phyloP scores from a whole-genome alignment of 108 stramenopile genomes.

The Parietichytrium sp. region DNA sequence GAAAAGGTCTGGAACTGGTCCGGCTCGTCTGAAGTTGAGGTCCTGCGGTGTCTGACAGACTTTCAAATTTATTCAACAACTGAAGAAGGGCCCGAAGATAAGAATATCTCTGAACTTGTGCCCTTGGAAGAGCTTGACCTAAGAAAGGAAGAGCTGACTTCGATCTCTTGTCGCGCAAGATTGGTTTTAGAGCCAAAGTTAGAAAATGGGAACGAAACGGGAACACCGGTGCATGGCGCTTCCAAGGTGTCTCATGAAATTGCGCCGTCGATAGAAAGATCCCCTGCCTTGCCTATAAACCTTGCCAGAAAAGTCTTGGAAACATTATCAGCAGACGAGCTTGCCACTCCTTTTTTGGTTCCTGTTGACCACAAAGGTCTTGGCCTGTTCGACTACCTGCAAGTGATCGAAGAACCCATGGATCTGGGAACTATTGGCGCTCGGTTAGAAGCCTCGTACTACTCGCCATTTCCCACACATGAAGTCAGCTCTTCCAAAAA shows the following conservation, averaged over 20 bases:
- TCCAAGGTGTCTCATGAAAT: background rate
- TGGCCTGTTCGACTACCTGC: slow-evolving; percentile 85
- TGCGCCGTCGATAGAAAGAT: background rate
- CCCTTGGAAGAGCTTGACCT: slow-evolving; percentile 16
- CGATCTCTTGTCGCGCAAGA: background rate
- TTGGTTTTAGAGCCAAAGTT: background rate
- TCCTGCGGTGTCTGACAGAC: background rate
- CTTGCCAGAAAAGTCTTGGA: background rate
- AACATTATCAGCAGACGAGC: background rate
- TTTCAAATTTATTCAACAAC: background rate
- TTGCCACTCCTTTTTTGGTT: slow-evolving; percentile 79
- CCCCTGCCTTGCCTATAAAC: background rate
- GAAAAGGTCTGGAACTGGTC: slow-evolving; percentile 41
- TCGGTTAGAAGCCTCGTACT: slow-evolving; percentile 58
- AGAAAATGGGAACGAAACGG: background rate
- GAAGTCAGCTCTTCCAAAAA: background rate
- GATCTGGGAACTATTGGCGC: slow-evolving; percentile 77
- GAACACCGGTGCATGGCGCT: background rate
- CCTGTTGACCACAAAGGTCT: slow-evolving; percentile 91
- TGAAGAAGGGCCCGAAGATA: background rate
- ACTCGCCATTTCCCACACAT: slow-evolving; percentile 34
- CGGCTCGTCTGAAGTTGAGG: background rate
- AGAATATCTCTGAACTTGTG: no score
- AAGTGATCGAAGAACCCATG: slow-evolving; percentile 76
- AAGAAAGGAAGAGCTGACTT: background rate